Evolutionary conservation across 2,329 filamentous ascomycete species (phyloP).

Genomic region (Fusarium sp.): DNA sequence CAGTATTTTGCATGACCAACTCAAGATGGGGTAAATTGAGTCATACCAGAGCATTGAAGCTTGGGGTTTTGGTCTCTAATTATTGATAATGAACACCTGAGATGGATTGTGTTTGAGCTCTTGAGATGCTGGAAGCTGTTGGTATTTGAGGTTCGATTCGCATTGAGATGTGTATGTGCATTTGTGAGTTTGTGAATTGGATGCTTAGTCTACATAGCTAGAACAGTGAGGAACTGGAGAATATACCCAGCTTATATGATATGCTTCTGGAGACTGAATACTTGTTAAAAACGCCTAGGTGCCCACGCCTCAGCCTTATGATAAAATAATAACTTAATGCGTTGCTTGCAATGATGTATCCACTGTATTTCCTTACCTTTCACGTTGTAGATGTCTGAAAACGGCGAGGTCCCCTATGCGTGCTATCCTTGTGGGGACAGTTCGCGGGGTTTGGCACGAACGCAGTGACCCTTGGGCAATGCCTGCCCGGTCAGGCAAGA

Average conservation of each 20-base stretch:
- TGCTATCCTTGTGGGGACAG: slow-evolving; percentile 31
- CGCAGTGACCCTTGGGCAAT: slow-evolving; percentile 20
- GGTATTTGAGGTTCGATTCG: not conserved
- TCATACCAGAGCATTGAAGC: not conserved
- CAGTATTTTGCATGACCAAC: not conserved
- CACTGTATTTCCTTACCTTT: not conserved
- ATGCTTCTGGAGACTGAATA: not conserved
- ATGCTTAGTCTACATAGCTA: not conserved
- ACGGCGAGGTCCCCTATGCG: slow-evolving; percentile 9
- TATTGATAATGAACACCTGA: not conserved
- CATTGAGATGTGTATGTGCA: not conserved
- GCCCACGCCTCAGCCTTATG: not conserved
- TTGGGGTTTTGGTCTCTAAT: not conserved
- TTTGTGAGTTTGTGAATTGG: not conserved
- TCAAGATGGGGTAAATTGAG: not conserved
- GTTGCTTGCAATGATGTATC: not conserved
- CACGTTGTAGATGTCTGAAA: slow-evolving; percentile 14
- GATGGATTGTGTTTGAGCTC: not conserved
- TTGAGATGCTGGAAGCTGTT: not conserved
- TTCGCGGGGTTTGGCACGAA: slow-evolving; percentile 36
- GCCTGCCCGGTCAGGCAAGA: not conserved
- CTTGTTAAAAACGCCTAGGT: not conserved
- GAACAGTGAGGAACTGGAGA: not conserved
- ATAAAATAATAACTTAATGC: not conserved
- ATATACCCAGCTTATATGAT: not conserved